These are phyloP conservation scores for Suillus fuscotomentosus DNA, from an alignment of 768 basidiomycete genomes.

Conservation along the genomic window DNA sequence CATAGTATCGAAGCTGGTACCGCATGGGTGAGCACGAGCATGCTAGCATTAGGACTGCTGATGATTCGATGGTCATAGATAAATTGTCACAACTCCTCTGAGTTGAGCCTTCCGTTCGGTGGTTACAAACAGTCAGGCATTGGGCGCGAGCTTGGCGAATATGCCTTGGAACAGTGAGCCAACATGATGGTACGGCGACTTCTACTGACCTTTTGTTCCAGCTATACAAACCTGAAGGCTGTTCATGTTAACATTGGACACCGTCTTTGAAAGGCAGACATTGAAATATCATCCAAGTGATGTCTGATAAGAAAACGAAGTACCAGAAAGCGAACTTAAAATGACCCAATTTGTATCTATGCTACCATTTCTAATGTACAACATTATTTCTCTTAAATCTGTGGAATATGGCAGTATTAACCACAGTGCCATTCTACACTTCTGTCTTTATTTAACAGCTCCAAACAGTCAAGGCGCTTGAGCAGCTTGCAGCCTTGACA, in stretches of 20 bases:
- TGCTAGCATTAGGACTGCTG: background rate
- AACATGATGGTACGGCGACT: no score
- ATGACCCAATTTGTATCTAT: background rate
- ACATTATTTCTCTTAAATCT: background rate
- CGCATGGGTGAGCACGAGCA: constrained; percentile 22
- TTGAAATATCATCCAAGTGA: background rate
- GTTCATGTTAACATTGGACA: constrained; percentile 61
- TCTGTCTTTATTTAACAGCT: background rate
- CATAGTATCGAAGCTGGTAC: constrained; percentile 43
- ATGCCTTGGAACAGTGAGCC: constrained; percentile 37
- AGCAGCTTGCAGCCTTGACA: background rate
- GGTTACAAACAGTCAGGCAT: constrained; percentile 76
- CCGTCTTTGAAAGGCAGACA: background rate
- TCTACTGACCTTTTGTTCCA: constrained; percentile 18
- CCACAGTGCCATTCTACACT: background rate
- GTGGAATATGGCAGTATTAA: background rate
- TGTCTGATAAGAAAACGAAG: background rate
- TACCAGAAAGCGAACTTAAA: background rate
- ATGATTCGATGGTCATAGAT: constrained; percentile 26
- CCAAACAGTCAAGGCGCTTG: background rate
- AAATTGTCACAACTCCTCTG: constrained; percentile 41
- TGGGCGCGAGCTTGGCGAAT: constrained; percentile 70
- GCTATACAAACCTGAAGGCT: constrained; percentile 68
- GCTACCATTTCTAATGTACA: background rate
- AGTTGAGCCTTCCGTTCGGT: constrained; percentile 59